phyloP scores from a whole-genome alignment of 495 filamentous ascomycete species.

The Penicillium longicatenatum region DNA sequence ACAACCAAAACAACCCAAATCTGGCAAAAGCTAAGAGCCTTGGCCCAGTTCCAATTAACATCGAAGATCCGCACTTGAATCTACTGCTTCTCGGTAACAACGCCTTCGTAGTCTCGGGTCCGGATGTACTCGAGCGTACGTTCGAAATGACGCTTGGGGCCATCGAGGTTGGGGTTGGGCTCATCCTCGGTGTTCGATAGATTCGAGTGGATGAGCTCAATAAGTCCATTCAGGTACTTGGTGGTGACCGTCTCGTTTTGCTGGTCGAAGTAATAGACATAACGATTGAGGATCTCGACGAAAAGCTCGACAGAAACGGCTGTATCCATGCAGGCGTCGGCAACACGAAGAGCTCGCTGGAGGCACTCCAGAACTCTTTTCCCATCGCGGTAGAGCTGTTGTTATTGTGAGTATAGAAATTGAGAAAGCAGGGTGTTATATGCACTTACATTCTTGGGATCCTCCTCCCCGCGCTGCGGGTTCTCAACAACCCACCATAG shows the following conservation, averaged over 20 bases:
- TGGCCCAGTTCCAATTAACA: background rate
- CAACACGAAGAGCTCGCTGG: conserved; percentile 91
- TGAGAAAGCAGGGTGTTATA: conserved; percentile 2
- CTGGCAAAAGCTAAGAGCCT: background rate
- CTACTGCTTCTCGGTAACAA: conserved; percentile 70
- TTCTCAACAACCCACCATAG: conserved; percentile 98
- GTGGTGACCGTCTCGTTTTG: conserved; percentile 98
- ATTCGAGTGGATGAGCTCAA: conserved; percentile 97
- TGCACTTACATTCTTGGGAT: conserved; percentile 71
- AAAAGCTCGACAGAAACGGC: conserved; percentile 96
- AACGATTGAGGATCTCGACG: conserved; percentile 96
- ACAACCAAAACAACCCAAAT: conserved; percentile 1
- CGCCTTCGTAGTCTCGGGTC: conserved; percentile 88
- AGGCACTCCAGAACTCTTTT: conserved; percentile 96
- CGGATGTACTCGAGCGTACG: conserved; percentile 92
- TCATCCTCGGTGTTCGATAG: conserved; percentile 74
- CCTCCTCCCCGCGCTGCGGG: conserved; percentile 76
- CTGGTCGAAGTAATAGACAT: conserved; percentile 99
- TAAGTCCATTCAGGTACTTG: conserved; percentile 96
- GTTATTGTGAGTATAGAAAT: conserved; percentile 8
- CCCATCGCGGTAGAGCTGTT: conserved; percentile 90
- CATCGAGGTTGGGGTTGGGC: conserved; percentile 75
- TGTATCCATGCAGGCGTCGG: conserved; percentile 99
- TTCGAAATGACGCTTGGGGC: conserved; percentile 87
- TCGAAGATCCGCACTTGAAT: background rate